Evolutionary conservation across 352 stramenopile species (phyloP).

Genomic region (Globisporangium polare): DNA sequence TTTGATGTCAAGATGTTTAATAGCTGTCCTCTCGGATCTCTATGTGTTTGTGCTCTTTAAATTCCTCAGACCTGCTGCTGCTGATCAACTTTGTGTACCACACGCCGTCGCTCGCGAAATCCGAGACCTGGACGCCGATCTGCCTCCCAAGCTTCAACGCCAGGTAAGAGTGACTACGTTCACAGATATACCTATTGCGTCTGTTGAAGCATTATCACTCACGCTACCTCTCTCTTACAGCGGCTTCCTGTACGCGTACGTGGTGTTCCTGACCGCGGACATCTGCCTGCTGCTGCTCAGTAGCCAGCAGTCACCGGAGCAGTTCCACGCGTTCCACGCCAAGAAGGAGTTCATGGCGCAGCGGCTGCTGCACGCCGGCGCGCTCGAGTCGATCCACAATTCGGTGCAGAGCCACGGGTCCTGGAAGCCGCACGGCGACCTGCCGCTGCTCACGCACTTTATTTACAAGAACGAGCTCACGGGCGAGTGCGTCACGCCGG

Average conservation of each 20-base stretch:
- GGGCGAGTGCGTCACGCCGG: conserved; percentile 43
- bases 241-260: conserved; percentile 71
- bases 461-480: conserved; percentile 70
- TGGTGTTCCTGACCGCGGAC: conserved; percentile 55
- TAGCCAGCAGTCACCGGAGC: conserved; percentile 57
- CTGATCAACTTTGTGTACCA: conserved; percentile 75
- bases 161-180: conserved; percentile 19
- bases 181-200: too few relatives aligned
- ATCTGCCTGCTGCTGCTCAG: conserved; percentile 65
- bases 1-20: too few relatives aligned
- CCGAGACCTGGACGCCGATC: conserved; percentile 73
- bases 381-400: conserved; percentile 35
- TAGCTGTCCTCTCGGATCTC: too few relatives aligned
- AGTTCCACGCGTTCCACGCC: conserved; percentile 70
- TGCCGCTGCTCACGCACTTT: conserved; percentile 61
- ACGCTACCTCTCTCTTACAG: conserved; percentile 21
- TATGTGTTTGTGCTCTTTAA: background rate
- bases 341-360: conserved; percentile 42
- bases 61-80: conserved; percentile 47
- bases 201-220: too few relatives aligned
- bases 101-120: conserved; percentile 49
- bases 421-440: conserved; percentile 52
- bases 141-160: conserved; percentile 65
- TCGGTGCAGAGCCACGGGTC: conserved; percentile 26
- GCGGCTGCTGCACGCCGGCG: conserved; percentile 32